Evolutionary conservation across 495 filamentous ascomycete species (phyloP).

Genomic region (Trichoderma gamsii): DNA sequence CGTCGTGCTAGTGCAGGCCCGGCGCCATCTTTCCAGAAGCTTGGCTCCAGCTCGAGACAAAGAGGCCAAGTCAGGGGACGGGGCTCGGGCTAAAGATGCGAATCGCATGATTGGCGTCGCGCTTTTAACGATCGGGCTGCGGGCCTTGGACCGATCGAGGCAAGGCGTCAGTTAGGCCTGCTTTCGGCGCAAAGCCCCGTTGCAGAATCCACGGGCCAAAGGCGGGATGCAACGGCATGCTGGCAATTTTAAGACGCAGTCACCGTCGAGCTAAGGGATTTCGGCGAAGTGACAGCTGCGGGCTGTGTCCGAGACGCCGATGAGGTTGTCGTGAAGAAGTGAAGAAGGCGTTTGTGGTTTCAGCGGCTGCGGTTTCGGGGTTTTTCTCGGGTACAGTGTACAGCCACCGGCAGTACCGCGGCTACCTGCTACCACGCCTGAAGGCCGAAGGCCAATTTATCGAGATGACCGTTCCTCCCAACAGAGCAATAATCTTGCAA

Average conservation of each 20-base stretch:
- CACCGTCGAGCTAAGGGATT: neutral
- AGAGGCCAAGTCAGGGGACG: slow-evolving; percentile 5
- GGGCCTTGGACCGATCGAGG: slow-evolving; percentile 10
- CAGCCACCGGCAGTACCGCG: too few species aligned
- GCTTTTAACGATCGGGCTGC: neutral
- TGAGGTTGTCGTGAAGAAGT: too few species aligned
- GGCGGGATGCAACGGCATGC: neutral
- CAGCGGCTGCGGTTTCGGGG: too few species aligned
- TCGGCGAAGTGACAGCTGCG: slow-evolving; percentile 13
- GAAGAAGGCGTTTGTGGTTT: too few species aligned
- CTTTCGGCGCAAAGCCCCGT: neutral
- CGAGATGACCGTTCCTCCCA: too few species aligned
- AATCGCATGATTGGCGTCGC: slow-evolving; percentile 2
- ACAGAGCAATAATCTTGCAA: too few species aligned
- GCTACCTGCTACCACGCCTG: too few species aligned
- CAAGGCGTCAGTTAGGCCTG: neutral
- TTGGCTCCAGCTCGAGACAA: neutral
- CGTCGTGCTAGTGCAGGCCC: neutral
- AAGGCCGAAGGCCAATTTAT: too few species aligned
- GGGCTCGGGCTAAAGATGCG: neutral
- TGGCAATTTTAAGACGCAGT: neutral
- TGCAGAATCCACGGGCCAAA: neutral
- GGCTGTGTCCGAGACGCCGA: too few species aligned
- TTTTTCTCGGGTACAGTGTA: too few species aligned
- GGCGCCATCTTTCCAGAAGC: slow-evolving; percentile 1